phyloP scores from a whole-genome alignment of 176 grass and related monocot genomes.

The Thinopyrum elongatum region DNA sequence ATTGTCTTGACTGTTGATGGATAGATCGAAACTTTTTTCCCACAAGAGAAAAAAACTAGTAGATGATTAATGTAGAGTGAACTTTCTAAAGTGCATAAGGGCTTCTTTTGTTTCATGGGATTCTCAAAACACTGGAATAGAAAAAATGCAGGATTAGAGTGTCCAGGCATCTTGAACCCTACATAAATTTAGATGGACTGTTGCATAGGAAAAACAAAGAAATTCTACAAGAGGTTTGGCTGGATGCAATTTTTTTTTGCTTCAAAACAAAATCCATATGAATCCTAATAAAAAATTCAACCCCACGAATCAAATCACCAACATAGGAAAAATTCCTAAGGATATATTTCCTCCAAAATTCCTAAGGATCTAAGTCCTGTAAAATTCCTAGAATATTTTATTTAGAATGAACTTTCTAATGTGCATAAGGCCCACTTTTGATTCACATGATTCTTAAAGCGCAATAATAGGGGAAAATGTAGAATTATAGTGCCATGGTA shows the following conservation, averaged over 20 bases:
- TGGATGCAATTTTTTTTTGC: neutral
- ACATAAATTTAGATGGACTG: neutral
- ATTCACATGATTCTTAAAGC: neutral
- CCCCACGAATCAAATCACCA: neutral
- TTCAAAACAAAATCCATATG: neutral
- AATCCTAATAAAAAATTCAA: neutral
- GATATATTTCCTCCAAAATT: neutral
- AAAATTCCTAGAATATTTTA: neutral
- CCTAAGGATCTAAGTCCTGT: neutral
- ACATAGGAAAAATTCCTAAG: neutral
- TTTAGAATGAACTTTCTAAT: neutral
- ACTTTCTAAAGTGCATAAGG: neutral
- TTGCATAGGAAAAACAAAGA: too few species aligned
- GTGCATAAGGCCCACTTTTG: neutral
- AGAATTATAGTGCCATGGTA: neutral
- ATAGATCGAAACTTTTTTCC: too few species aligned
- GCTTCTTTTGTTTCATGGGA: neutral
- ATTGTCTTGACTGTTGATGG: too few species aligned
- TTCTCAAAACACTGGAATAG: neutral
- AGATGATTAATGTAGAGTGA: neutral
- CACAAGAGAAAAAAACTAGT: too few species aligned
- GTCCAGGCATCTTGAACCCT: neutral
- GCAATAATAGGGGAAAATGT: neutral
- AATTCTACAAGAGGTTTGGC: neutral
- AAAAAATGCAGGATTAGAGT: neutral